Evolutionary conservation across 2,329 filamentous ascomycete species (phyloP).

Genomic region (Hirsutella thompsonii): DNA sequence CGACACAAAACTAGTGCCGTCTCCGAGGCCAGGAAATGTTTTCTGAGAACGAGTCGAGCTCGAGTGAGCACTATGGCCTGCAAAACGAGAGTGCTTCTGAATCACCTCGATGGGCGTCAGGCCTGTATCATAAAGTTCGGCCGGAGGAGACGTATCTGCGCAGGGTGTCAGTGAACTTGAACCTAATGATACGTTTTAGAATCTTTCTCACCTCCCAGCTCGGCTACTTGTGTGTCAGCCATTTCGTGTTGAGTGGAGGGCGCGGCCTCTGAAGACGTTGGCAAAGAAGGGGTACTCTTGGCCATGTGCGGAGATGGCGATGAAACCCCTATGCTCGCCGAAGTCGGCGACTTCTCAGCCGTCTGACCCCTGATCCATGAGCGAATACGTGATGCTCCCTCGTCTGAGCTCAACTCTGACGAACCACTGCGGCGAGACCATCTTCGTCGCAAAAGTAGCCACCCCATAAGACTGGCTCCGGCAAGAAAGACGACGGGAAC

Average conservation of each 20-base stretch:
- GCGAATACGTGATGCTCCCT: conserved; percentile 32
- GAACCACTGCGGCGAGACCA: conserved; percentile 13
- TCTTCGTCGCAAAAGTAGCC: conserved; percentile 38
- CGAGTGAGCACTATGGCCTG: conserved; percentile 6
- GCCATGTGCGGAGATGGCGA: conserved; percentile 25
- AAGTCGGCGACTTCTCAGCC: conserved; percentile 29
- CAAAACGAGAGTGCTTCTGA: conserved; percentile 17
- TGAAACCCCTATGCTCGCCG: conserved; percentile 29
- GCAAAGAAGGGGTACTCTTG: conserved; percentile 13
- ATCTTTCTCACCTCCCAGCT: conserved; percentile 29
- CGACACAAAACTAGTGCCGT: conserved; percentile 15
- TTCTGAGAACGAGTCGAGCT: conserved; percentile 6
- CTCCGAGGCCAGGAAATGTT: conserved; percentile 10
- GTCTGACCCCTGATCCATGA: conserved; percentile 38
- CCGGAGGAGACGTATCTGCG: conserved; percentile 28
- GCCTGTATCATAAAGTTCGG: conserved; percentile 32
- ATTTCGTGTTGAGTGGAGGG: conserved; percentile 23
- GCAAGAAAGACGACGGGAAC: conserved; percentile 3
- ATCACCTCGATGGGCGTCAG: conserved; percentile 26
- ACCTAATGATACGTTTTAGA: background rate
- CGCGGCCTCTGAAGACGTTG: conserved; percentile 1
- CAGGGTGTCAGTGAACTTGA: background rate
- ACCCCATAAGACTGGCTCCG: conserved; percentile 27
- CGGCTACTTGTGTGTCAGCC: conserved; percentile 28
- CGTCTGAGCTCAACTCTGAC: conserved; percentile 22